A percentile compares a stretch with the other conserved stretches of the same genome.
phyloP scores from a whole-genome alignment of 139 green algal species.

The Volvox africanus region DNA sequence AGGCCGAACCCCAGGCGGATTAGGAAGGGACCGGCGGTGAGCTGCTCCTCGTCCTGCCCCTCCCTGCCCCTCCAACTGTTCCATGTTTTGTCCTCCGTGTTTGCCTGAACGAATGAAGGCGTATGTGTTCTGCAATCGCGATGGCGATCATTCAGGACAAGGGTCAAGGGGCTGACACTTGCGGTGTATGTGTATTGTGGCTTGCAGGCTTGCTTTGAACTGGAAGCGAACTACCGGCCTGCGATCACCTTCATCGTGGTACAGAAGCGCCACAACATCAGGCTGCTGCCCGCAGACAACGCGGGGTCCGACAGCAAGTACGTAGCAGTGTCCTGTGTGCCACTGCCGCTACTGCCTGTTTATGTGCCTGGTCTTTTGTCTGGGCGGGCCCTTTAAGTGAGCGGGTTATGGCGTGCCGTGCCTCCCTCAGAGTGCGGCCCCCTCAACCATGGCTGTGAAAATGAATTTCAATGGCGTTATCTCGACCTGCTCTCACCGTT shows the following conservation, averaged over 20 bases:
- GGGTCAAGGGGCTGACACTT: too few species aligned
- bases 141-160: too few species aligned
- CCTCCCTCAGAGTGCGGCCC: too few species aligned
- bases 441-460: not conserved
- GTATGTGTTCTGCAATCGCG: not conserved
- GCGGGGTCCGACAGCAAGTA: not conserved
- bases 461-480: not conserved
- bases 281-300: constrained; percentile 59
- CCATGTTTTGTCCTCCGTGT: too few species aligned
- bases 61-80: too few species aligned
- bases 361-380: not conserved
- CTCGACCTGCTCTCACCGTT: too few species aligned
- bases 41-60: too few species aligned
- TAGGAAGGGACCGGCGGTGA: too few species aligned
- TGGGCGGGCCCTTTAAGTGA: not conserved
- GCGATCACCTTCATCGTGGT: constrained; percentile 88
- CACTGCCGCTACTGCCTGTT: too few species aligned
- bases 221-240: constrained; percentile 74
- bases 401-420: not conserved
- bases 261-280: constrained; percentile 85
- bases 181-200: not conserved
- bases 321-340: not conserved
- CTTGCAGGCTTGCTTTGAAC: constrained; percentile 62
- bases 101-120: too few species aligned
- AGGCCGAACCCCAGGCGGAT: too few species aligned